Conservation (phyloP, 202 grass and related monocot genomes). For the Eragrostis tef region DNA sequence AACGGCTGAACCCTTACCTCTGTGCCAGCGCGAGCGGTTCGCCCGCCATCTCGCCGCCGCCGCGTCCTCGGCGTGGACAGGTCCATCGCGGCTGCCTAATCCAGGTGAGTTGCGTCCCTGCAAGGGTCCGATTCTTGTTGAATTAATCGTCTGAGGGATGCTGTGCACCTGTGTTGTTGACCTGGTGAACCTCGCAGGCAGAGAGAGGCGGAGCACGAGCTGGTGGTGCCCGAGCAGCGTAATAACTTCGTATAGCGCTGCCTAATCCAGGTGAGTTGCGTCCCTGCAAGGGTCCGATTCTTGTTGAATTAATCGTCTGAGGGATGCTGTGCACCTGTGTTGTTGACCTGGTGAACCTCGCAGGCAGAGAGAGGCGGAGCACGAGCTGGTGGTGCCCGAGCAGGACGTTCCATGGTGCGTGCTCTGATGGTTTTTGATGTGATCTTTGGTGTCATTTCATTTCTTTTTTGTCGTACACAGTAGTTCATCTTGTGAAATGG, state of each 20-base stretch:
- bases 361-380: slow-evolving; percentile 54
- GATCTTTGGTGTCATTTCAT: not conserved
- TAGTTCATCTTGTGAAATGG: slow-evolving; percentile 15
- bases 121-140: not conserved
- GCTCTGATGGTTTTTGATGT: slow-evolving; percentile 21
- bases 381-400: slow-evolving; percentile 57
- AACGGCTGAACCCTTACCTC: slow-evolving; percentile 23
- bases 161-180: slow-evolving; percentile 38
- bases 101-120: slow-evolving; percentile 30
- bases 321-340: slow-evolving; percentile 14
- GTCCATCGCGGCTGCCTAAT: slow-evolving; percentile 20
- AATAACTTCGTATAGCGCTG: no score
- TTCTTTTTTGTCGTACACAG: not conserved
- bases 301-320: slow-evolving; percentile 12
- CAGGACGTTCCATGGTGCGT: slow-evolving; percentile 71
- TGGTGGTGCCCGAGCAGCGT: no score
- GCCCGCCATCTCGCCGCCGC: slow-evolving; percentile 51
- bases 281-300: not conserved
- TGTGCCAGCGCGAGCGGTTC: slow-evolving; percentile 56
- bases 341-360: slow-evolving; percentile 33
- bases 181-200: slow-evolving; percentile 37
- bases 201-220: slow-evolving; percentile 49
- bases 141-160: slow-evolving; percentile 11
- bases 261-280: slow-evolving; percentile 30
- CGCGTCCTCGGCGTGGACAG: slow-evolving; percentile 42